Percentiles rank a stretch among this genome's conserved stretches.
These are phyloP conservation scores for Ambrosia artemisiifolia DNA, from an alignment of 129 eudicot genomes.

Conservation along the genomic window DNA sequence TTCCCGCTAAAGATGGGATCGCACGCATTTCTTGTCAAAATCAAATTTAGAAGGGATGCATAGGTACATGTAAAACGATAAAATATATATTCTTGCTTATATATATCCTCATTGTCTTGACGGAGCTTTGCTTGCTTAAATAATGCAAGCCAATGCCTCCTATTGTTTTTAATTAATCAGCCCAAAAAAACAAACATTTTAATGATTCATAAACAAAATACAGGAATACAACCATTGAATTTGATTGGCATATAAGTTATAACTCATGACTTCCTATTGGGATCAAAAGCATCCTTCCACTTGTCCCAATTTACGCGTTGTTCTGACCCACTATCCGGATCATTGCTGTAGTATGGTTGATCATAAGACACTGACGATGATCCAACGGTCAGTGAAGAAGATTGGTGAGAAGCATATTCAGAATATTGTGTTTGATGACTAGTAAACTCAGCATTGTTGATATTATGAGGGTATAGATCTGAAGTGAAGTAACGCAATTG, in stretches of 20 bases:
- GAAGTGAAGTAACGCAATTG: conserved; percentile 48
- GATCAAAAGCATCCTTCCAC: conserved; percentile 23
- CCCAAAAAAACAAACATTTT: not conserved
- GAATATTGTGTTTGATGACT: no score
- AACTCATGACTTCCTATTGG: conserved; percentile 7
- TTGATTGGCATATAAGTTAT: not conserved
- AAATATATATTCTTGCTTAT: not conserved
- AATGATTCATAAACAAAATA: not conserved
- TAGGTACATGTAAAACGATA: no score
- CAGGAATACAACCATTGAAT: not conserved
- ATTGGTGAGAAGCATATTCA: not conserved
- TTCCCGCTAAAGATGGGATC: no score
- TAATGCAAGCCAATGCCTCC: not conserved
- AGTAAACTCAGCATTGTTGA: not conserved
- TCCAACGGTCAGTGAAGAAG: conserved; percentile 16
- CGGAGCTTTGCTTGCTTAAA: not conserved
- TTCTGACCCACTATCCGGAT: conserved; percentile 15
- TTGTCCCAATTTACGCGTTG: conserved; percentile 13
- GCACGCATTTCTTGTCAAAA: no score
- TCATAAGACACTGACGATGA: conserved; percentile 12
- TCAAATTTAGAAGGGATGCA: no score
- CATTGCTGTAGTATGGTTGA: not conserved
- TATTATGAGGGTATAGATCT: conserved; percentile 20
- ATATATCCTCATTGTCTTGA: not conserved
- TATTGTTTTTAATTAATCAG: not conserved